phyloP scores from a whole-genome alignment of 202 grass and related monocot genomes.

The Eragrostis tef region DNA sequence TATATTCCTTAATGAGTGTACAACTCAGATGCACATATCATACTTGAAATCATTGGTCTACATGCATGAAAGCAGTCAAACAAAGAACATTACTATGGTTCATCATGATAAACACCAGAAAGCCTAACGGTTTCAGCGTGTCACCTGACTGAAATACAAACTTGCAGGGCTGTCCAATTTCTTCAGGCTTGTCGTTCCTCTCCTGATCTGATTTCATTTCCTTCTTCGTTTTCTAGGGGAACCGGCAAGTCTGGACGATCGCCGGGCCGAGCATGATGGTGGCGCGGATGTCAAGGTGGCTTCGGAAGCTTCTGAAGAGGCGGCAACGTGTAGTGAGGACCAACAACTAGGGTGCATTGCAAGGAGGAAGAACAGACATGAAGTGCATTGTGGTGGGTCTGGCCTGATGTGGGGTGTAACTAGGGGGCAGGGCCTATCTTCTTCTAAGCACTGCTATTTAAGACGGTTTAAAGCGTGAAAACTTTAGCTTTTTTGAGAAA shows the following conservation, averaged over 20 bases:
- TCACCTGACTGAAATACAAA: constrained; percentile 54
- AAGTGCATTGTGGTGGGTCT: constrained; percentile 53
- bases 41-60: constrained; percentile 43
- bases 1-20: constrained; percentile 27
- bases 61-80: constrained; percentile 50
- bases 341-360: constrained; percentile 41
- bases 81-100: constrained; percentile 39
- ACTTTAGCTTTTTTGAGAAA: constrained; percentile 54
- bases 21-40: constrained; percentile 40
- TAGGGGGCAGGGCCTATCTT: constrained; percentile 54
- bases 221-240: constrained; percentile 47
- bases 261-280: constrained; percentile 48
- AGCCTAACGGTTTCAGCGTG: constrained; percentile 46
- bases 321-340: constrained; percentile 17
- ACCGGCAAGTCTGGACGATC: constrained; percentile 58
- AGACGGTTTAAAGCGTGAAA: constrained; percentile 59
- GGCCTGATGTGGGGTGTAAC: constrained; percentile 57
- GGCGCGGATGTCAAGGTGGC: background rate
- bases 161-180: background rate
- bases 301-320: constrained; percentile 44
- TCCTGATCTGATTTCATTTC: constrained; percentile 27
- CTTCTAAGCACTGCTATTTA: constrained; percentile 68
- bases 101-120: constrained; percentile 37
- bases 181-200: background rate
- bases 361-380: constrained; percentile 48